Evolutionary conservation across 2,329 filamentous ascomycete genomes (phyloP).

Genomic region (Ramularia endophylla): DNA sequence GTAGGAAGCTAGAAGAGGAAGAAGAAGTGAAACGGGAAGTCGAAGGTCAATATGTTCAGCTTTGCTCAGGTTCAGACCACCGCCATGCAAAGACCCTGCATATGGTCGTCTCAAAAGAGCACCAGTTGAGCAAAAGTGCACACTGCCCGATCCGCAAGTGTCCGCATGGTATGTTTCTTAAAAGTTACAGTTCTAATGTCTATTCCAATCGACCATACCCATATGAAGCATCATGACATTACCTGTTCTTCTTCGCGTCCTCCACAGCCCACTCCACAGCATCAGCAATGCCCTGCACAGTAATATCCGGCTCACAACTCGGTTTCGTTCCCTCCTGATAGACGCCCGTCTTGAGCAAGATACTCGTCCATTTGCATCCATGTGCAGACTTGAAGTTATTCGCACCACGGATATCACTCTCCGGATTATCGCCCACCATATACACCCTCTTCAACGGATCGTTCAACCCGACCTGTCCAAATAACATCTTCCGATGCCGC

Average conservation of each 20-base stretch:
- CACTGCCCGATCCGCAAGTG: too few species aligned
- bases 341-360: constrained; percentile 76
- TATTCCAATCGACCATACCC: too few species aligned
- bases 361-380: constrained; percentile 69
- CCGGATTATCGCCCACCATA: constrained; percentile 73
- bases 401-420: constrained; percentile 83
- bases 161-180: too few species aligned
- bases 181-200: too few species aligned
- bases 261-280: constrained; percentile 72
- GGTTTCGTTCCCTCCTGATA: constrained; percentile 55
- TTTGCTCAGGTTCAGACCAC: too few species aligned
- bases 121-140: too few species aligned
- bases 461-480: constrained; percentile 31
- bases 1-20: too few species aligned
- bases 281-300: constrained; percentile 68
- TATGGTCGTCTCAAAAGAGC: too few species aligned
- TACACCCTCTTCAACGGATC: constrained; percentile 67
- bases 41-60: too few species aligned
- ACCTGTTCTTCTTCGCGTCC: constrained; percentile 31
- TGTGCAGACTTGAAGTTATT: constrained; percentile 64
- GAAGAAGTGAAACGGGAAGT: too few species aligned
- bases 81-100: too few species aligned
- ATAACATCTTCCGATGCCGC: constrained; percentile 49
- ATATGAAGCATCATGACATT: too few species aligned
- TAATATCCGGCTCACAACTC: constrained; percentile 55